These are phyloP conservation scores for Naganishia onofrii DNA, from an alignment of 768 basidiomycete genomes.

Conservation along the genomic window DNA sequence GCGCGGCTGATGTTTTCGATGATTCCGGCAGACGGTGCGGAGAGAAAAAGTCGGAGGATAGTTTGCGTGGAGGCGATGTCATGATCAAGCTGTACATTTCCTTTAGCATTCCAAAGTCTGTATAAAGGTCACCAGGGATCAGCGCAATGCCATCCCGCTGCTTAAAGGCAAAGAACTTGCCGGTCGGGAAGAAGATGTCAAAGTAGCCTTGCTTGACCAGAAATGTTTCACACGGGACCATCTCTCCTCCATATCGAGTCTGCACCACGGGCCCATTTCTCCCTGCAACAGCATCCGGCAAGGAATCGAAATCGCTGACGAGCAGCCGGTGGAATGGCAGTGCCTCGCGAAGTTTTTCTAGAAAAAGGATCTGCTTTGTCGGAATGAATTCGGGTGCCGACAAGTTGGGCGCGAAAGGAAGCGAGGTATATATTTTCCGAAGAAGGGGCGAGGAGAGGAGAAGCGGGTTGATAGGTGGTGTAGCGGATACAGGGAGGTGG, in stretches of 20 bases:
- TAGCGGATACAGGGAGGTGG: conserved; percentile 58
- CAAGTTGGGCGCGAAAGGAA: conserved; percentile 90
- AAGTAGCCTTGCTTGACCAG: conserved; percentile 94
- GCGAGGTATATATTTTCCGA: conserved; percentile 63
- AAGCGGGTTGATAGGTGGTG: conserved; percentile 56
- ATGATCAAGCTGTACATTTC: conserved; percentile 89
- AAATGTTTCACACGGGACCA: conserved; percentile 83
- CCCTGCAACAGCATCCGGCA: conserved; percentile 81
- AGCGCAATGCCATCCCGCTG: neutral
- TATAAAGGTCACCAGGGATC: neutral
- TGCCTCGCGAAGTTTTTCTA: conserved; percentile 72
- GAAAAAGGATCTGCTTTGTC: conserved; percentile 78
- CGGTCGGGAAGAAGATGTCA: conserved; percentile 96
- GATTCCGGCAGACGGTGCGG: conserved; percentile 33
- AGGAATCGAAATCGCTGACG: conserved; percentile 82
- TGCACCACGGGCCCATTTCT: conserved; percentile 87
- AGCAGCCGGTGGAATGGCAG: conserved; percentile 94
- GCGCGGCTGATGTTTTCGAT: conserved; percentile 12
- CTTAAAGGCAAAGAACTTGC: conserved; percentile 35
- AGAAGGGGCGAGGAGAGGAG: conserved; percentile 52
- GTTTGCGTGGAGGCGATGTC: conserved; percentile 40
- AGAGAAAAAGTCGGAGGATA: conserved; percentile 37
- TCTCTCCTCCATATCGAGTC: conserved; percentile 77
- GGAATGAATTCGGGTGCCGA: conserved; percentile 86
- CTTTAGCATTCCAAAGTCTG: conserved; percentile 70